Evolutionary conservation across 176 grass and related monocot species (phyloP).

Genomic region (Calamus simplicifolius): DNA sequence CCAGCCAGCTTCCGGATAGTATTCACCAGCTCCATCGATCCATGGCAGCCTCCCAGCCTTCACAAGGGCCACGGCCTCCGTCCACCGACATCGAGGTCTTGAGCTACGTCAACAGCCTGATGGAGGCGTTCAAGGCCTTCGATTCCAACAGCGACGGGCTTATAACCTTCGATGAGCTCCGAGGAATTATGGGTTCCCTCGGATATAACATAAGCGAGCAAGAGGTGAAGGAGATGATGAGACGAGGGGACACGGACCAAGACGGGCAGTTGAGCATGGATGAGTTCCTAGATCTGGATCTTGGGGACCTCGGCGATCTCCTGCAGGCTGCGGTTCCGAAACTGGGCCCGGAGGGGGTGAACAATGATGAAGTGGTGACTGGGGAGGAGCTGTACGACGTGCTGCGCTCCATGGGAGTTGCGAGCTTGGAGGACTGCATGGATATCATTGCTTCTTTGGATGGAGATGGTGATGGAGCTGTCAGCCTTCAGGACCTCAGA

Average conservation of each 20-base stretch:
- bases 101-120: conserved; percentile 70
- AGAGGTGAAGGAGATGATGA: conserved; percentile 61
- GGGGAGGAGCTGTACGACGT: conserved; percentile 44
- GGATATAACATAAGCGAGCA: conserved; percentile 36
- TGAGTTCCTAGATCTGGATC: conserved; percentile 58
- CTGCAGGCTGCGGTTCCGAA: conserved; percentile 52
- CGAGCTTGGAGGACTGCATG: conserved; percentile 53
- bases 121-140: conserved; percentile 87
- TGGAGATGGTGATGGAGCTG: conserved; percentile 55
- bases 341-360: conserved; percentile 26
- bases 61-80: conserved; percentile 6
- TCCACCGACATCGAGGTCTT: conserved; percentile 58
- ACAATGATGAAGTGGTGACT: conserved; percentile 23
- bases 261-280: conserved; percentile 54
- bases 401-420: conserved; percentile 28
- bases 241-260: conserved; percentile 35
- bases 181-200: conserved; percentile 57
- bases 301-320: conserved; percentile 46
- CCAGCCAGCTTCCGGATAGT: not conserved
- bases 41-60: conserved; percentile 15
- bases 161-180: conserved; percentile 50
- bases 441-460: conserved; percentile 71
- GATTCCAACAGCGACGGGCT: conserved; percentile 64
- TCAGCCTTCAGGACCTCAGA: conserved; percentile 62
- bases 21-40: not conserved